phyloP scores from a whole-genome alignment of 2,329 filamentous ascomycete genomes.

The Huntiella savannae region DNA sequence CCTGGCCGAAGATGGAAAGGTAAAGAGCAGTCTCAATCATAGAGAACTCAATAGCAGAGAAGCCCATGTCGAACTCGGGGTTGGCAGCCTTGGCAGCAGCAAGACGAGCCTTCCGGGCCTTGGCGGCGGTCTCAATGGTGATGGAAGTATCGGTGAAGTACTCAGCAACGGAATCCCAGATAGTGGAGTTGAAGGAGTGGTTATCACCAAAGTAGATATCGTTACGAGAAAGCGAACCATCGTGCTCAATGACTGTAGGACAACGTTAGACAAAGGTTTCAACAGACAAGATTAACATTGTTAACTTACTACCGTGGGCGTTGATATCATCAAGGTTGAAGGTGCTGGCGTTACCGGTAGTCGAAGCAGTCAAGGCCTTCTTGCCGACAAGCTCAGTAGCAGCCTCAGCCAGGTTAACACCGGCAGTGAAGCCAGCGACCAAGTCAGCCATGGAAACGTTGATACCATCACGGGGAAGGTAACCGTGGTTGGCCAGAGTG shows the following conservation, averaged over 20 bases:
- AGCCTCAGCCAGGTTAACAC: conserved; percentile 12
- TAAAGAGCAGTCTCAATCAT: conserved; percentile 14
- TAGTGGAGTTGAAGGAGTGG: conserved; percentile 16
- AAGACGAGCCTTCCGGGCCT: conserved; percentile 15
- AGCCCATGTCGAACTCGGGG: conserved; percentile 13
- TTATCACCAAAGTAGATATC: conserved; percentile 18
- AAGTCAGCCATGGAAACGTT: conserved; percentile 12
- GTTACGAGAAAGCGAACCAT: conserved; percentile 17
- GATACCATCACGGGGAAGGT: conserved; percentile 13
- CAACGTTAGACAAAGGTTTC: not conserved
- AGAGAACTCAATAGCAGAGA: conserved; percentile 12
- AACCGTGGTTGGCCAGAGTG: conserved; percentile 14
- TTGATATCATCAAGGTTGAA: conserved; percentile 17
- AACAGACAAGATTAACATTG: not conserved
- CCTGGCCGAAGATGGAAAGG: conserved; percentile 14
- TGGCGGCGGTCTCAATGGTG: conserved; percentile 16
- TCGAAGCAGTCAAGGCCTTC: conserved; percentile 14
- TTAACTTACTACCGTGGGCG: conserved; percentile 13
- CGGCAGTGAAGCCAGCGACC: conserved; percentile 11
- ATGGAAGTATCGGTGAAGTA: conserved; percentile 14
- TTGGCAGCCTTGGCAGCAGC: conserved; percentile 15
- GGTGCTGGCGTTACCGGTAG: conserved; percentile 16
- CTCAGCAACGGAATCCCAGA: conserved; percentile 14
- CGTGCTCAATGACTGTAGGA: conserved; percentile 18
- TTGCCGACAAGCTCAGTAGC: conserved; percentile 12